phyloP scores from a whole-genome alignment of 371 early-diverging fungal species.

The Amoeboaphelidium protococcarum region DNA sequence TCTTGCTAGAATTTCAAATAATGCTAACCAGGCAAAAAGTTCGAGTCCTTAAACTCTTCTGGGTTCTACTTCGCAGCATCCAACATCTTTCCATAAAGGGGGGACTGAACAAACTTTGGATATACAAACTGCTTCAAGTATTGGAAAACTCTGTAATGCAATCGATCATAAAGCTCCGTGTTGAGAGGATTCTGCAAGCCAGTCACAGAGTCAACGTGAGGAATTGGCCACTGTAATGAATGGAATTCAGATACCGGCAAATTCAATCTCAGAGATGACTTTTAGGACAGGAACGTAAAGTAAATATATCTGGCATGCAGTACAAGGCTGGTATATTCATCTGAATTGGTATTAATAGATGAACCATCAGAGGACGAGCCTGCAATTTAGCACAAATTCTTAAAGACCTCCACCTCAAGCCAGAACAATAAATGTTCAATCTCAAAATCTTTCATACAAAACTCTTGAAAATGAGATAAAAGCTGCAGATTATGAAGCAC shows the following conservation, averaged over 20 bases:
- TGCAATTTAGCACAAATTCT: not conserved
- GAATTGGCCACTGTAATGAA: not conserved
- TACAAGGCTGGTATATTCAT: not conserved
- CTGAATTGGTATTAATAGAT: not conserved
- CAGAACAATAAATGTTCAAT: not conserved
- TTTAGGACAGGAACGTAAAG: not conserved
- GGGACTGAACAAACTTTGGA: not conserved
- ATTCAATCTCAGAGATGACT: not conserved
- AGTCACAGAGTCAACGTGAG: not conserved
- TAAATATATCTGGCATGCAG: not conserved
- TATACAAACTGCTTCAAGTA: not conserved
- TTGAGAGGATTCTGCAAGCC: not conserved
- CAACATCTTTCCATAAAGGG: not conserved
- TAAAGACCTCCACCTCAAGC: not conserved
- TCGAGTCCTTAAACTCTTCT: not conserved
- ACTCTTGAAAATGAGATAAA: not conserved
- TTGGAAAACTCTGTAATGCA: not conserved
- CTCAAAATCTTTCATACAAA: not conserved
- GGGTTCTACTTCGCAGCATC: not conserved
- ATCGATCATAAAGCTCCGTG: not conserved
- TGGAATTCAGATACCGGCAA: not conserved
- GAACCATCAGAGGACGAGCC: not conserved
- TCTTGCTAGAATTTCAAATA: not conserved
- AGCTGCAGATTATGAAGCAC: too few relatives aligned
- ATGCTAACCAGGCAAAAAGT: not conserved